Percentiles rank a stretch among this genome's conserved stretches.
Conservation (phyloP, 352 stramenopile genomes). For the Phytophthora sojae region DNA sequence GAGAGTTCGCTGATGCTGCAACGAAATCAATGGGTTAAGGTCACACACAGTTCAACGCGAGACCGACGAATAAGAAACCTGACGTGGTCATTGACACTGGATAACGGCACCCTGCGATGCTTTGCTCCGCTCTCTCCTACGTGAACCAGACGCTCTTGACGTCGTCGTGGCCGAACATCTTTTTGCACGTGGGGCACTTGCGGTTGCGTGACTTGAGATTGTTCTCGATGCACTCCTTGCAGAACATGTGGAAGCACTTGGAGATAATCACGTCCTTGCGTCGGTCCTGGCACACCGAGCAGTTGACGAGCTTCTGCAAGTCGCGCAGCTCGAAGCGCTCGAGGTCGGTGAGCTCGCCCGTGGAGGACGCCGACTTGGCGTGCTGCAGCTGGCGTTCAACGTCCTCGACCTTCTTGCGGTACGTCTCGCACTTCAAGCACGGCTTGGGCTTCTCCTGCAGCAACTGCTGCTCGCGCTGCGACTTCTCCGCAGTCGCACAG, state of each 20-base stretch:
- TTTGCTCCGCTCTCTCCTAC: slow-evolving; percentile 38
- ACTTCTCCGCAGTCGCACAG: slow-evolving; percentile 58
- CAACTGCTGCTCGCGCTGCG: slow-evolving; percentile 60
- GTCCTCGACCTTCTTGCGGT: slow-evolving; percentile 62
- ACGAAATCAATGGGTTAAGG: no score
- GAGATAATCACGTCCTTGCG: slow-evolving; percentile 90
- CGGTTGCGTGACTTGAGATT: slow-evolving; percentile 91
- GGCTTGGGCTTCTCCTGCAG: slow-evolving; percentile 61
- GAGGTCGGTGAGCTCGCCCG: slow-evolving; percentile 65
- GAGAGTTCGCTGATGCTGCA: no score
- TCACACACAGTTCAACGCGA: no score
- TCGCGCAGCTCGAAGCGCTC: slow-evolving; percentile 85
- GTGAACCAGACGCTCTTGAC: slow-evolving; percentile 89
- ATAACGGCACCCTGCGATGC: slow-evolving; percentile 13
- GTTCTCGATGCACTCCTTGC: slow-evolving; percentile 87
- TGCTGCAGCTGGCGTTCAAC: slow-evolving; percentile 53
- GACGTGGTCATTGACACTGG: slow-evolving; percentile 8
- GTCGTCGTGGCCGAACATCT: slow-evolving; percentile 92
- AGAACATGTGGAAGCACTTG: slow-evolving; percentile 92
- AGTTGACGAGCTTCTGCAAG: slow-evolving; percentile 87
- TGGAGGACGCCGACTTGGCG: slow-evolving; percentile 39
- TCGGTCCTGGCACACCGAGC: slow-evolving; percentile 85
- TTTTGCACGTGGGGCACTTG: slow-evolving; percentile 91
- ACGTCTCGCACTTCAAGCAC: slow-evolving; percentile 66
- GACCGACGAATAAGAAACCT: neutral